These are phyloP conservation scores for Lecanosticta acicola DNA, from an alignment of 2,329 filamentous ascomycete species.

Conservation along the genomic window DNA sequence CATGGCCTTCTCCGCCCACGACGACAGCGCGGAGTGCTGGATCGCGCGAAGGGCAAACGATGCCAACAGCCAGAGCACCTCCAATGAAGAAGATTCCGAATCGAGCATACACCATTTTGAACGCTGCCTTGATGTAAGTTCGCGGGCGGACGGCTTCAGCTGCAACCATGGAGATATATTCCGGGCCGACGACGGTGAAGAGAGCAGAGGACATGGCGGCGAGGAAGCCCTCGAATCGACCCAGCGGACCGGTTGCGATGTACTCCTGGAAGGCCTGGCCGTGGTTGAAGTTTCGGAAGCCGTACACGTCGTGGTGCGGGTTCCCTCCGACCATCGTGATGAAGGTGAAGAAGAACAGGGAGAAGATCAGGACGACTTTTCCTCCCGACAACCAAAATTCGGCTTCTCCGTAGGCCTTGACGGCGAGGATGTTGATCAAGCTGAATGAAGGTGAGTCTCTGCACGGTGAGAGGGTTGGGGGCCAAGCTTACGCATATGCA, in stretches of 20 bases:
- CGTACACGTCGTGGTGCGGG: slow-evolving; percentile 32
- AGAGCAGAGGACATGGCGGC: slow-evolving; percentile 35
- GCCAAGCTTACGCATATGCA: slow-evolving; percentile 36
- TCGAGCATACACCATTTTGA: slow-evolving; percentile 45
- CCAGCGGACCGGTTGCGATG: slow-evolving; percentile 25
- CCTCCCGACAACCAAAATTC: slow-evolving; percentile 50
- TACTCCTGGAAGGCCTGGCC: slow-evolving; percentile 32
- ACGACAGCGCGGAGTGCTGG: slow-evolving; percentile 22
- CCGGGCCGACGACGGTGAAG: slow-evolving; percentile 45
- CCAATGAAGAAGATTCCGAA: slow-evolving; percentile 45
- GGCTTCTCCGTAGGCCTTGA: slow-evolving; percentile 41
- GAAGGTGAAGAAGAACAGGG: slow-evolving; percentile 39
- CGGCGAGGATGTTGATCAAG: slow-evolving; percentile 43
- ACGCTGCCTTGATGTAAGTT: slow-evolving; percentile 43
- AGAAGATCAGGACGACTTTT: slow-evolving; percentile 44
- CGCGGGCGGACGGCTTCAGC: slow-evolving; percentile 44
- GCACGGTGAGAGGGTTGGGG: slow-evolving; percentile 13
- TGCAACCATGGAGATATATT: slow-evolving; percentile 46
- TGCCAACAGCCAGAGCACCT: slow-evolving; percentile 41
- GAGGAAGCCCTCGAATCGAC: slow-evolving; percentile 34
- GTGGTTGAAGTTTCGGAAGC: slow-evolving; percentile 43
- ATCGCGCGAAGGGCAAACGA: slow-evolving; percentile 35
- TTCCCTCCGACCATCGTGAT: slow-evolving; percentile 35
- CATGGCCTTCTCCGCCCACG: slow-evolving; percentile 17
- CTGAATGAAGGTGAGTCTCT: slow-evolving; percentile 9